These are phyloP conservation scores for Aureobasidium subglaciale DNA, from an alignment of 2,329 filamentous ascomycete species.

Conservation along the genomic window DNA sequence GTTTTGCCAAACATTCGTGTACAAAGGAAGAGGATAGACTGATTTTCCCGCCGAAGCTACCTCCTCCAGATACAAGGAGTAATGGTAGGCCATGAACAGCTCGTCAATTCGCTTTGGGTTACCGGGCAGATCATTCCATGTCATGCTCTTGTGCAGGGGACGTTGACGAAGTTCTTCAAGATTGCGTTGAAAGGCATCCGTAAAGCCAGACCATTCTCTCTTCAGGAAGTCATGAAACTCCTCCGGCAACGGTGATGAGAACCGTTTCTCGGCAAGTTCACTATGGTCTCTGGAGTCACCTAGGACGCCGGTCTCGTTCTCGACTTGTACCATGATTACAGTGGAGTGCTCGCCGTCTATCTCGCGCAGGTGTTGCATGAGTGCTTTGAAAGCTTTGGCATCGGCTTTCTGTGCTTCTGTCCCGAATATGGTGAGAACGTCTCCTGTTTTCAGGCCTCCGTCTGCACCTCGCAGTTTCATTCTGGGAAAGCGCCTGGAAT, in stretches of 20 bases:
- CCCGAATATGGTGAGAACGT: conserved; percentile 34
- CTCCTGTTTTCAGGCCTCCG: conserved; percentile 24
- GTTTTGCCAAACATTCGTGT: conserved; percentile 43
- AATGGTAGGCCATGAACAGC: conserved; percentile 44
- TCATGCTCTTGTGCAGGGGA: conserved; percentile 19
- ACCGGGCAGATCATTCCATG: conserved; percentile 38
- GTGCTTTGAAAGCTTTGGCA: conserved; percentile 32
- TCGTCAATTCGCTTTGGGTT: conserved; percentile 34
- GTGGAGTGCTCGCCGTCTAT: conserved; percentile 42
- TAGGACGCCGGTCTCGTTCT: conserved; percentile 48
- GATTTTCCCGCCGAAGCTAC: conserved; percentile 37
- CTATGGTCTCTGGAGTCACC: conserved; percentile 47
- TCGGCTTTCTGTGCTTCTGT: conserved; percentile 32
- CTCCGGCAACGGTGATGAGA: conserved; percentile 32
- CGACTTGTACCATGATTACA: conserved; percentile 52
- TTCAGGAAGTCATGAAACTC: conserved; percentile 30
- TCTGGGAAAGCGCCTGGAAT: conserved; percentile 27
- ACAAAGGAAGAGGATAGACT: conserved; percentile 38
- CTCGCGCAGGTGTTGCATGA: conserved; percentile 36
- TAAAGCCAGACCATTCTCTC: not conserved
- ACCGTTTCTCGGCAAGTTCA: conserved; percentile 35
- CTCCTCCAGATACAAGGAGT: conserved; percentile 35
- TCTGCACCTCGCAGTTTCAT: conserved; percentile 25
- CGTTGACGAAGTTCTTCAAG: not conserved
- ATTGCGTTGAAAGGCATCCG: conserved; percentile 23